Conservation (phyloP, 1,139 yeast genomes). For the Candida anutae region DNA sequence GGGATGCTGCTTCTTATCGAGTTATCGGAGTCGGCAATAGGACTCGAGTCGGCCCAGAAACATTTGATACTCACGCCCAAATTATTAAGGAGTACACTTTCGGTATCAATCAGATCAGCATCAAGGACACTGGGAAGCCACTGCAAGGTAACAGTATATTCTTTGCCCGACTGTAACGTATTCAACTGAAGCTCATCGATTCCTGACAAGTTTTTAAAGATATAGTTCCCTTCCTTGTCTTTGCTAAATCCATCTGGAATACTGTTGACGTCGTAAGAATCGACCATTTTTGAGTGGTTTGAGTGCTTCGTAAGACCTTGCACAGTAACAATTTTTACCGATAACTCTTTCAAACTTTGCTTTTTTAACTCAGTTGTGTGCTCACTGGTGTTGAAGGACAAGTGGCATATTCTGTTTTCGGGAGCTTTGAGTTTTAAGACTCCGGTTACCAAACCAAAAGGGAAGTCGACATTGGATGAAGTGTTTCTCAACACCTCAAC, state of each 20-base stretch:
- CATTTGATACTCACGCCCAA: constrained; percentile 57
- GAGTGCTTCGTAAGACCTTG: too few relatives aligned
- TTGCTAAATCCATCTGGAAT: constrained; percentile 46
- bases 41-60: constrained; percentile 60
- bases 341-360: constrained; percentile 29
- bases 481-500: constrained; percentile 45
- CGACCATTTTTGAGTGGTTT: constrained; percentile 28
- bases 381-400: constrained; percentile 44
- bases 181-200: constrained; percentile 56
- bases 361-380: constrained; percentile 20
- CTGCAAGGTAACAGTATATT: constrained; percentile 58
- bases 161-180: constrained; percentile 53
- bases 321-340: constrained; percentile 54
- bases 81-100: constrained; percentile 18
- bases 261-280: constrained; percentile 4
- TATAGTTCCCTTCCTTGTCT: constrained; percentile 44
- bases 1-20: constrained; percentile 47
- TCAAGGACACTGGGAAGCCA: constrained; percentile 70
- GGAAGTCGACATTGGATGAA: constrained; percentile 34
- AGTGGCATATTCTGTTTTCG: constrained; percentile 56
- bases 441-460: constrained; percentile 63
- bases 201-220: constrained; percentile 51
- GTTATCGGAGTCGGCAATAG: constrained; percentile 5
- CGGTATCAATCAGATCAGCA: constrained; percentile 28
- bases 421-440: constrained; percentile 51